These are phyloP conservation scores for Suhomyces ambrosiae DNA, from an alignment of 1,139 yeast species.

Conservation along the genomic window DNA sequence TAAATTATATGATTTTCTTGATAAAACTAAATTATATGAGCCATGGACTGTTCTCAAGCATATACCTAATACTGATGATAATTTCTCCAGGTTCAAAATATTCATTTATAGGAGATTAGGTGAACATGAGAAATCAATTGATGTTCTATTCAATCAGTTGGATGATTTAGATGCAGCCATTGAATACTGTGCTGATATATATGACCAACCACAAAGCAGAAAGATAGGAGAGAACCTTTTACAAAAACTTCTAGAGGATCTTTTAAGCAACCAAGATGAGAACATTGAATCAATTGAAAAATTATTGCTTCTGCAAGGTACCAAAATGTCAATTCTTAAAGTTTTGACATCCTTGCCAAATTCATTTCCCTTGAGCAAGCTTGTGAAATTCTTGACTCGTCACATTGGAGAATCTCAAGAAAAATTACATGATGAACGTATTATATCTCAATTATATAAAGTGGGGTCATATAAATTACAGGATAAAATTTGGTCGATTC, in stretches of 20 bases:
- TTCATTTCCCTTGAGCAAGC: conserved; percentile 44
- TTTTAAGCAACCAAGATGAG: conserved; percentile 34
- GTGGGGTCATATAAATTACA: conserved; percentile 39
- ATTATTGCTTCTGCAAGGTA: conserved; percentile 51
- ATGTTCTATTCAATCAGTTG: conserved; percentile 60
- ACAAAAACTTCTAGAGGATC: conserved; percentile 42
- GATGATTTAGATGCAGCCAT: conserved; percentile 61
- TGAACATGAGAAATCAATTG: conserved; percentile 66
- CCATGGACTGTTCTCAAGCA: conserved; percentile 47
- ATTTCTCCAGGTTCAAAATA: conserved; percentile 50
- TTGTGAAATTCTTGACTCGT: conserved; percentile 49
- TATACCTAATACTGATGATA: conserved; percentile 40
- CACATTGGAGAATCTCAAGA: conserved; percentile 43
- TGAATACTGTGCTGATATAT: conserved; percentile 59
- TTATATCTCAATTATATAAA: conserved; percentile 38
- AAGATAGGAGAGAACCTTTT: conserved; percentile 41
- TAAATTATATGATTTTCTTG: conserved; percentile 43
- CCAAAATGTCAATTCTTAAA: conserved; percentile 53
- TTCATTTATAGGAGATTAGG: conserved; percentile 61
- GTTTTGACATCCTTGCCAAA: conserved; percentile 57
- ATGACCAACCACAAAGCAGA: conserved; percentile 35
- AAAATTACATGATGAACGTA: conserved; percentile 27
- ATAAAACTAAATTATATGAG: conserved; percentile 40
- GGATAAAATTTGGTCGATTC: conserved; percentile 38
- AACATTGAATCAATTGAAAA: conserved; percentile 43